Base-by-base conservation (phyloP, 345 rosid species). In the Arabidopsis arenosa region DNA sequence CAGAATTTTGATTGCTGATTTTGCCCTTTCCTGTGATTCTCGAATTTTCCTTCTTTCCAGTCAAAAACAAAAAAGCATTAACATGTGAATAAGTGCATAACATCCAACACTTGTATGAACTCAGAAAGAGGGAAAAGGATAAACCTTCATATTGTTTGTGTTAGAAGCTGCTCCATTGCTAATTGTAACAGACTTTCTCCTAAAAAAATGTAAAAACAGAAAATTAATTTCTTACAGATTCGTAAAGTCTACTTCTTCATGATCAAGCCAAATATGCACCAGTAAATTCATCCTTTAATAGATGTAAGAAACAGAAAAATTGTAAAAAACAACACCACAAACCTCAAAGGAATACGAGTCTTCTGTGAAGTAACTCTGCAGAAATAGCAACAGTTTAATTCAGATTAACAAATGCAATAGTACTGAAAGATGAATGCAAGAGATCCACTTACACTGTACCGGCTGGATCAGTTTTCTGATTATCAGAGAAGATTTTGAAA, bases 401-500 rank as follows among this genome's bases (percentile, higher is more conserved):
- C 52, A 47, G 18, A 51, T 5, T 9, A 35, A 56, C n/a, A 21
- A 49, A 43, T 1, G 61, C 40, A 44, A 7, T 30, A 45, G 7
- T 30, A 8, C 0, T 45, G 43, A 41, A 14, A 57, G 15, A 61
- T 51, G 10, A 17, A 39, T 44, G 32, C 8, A 9, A 45, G 59
- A 51, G 32, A 53, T 40, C 13, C 52, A 80, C 93, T 85, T 84
- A 89, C 96, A 68, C 33, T 70, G 64, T 33, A 74, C 56, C 8
- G 0, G 63, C 62, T 3, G 73, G 68, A 66, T 80, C 88, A 54
- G 32, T 55, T 70, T 84, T 84, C 14, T 55, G 66, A 72, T 75
- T 80, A 58, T 85, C 91, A 0, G 88, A 53, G 40, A 66, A 86
- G 48, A 91, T 70, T 72, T 78, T 88, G 44, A 91, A 80, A 76